Evolutionary conservation across 2,329 filamentous ascomycete species (phyloP), one percentile per base, ranked within the genome.

Genomic region (Leptoxyphium fumago): DNA sequence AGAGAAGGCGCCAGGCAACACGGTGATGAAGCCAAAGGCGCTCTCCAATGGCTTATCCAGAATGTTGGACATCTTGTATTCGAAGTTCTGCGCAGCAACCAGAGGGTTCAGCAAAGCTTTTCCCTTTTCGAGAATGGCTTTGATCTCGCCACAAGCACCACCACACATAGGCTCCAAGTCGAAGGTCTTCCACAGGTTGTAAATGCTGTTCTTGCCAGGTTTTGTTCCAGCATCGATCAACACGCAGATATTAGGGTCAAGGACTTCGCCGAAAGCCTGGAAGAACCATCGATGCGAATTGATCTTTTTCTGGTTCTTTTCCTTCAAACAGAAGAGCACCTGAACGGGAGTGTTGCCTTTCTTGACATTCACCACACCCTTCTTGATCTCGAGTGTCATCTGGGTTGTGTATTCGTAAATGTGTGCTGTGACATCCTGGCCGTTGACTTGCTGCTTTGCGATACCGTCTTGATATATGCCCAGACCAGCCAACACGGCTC

Each of bases 221-320:
- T 87, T 88, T 0, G 91, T 98, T 69, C 91, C 91, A 1, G 91
- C 91, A 65, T 98, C 91, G 51, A 98, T 77, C 43, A 98, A 74
- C 10, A 96, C 89, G 59, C 91, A 96, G 54, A 98, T 94, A 57
- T 96, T 96, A 34, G 91, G 91, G 50, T 96, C 82, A 39, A 98
- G 68, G 2, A 96, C 84, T 17, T 80, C 77, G 29, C 91, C 91
- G 61, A 98, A 98, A 0, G 89, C 91, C 54, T 93, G 83, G 73
- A 98, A 98, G 69, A 98, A 96, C 91, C 91, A 98, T 61, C 91
- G 74, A 63, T 98, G 91, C 0, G 91, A 96, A 62, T 98, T 98
- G 75, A 98, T 98, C 73, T 98, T 98, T 72, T 98, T 98, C 69
- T 95, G 88, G 61, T 98, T 98, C 76, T 95, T 96, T 61, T 98